phyloP scores from a whole-genome alignment of 768 basidiomycete species.

The Terana coerulea region DNA sequence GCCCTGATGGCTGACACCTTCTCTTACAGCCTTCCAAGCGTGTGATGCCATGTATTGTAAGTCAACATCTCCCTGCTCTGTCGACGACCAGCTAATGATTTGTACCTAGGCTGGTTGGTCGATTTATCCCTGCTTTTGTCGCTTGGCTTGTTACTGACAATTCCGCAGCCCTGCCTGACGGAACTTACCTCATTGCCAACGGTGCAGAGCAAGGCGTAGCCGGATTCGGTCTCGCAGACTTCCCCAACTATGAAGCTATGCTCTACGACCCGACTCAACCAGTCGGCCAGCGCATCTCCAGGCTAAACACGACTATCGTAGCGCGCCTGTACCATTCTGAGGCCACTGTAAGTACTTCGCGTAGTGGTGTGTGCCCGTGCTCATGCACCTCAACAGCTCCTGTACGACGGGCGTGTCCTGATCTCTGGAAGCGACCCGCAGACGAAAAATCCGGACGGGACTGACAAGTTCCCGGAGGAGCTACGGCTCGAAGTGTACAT shows the following conservation, averaged over 20 bases:
- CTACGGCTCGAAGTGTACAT: conserved; percentile 78
- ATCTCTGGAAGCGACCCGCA: conserved; percentile 76
- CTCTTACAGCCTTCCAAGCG: conserved; percentile 55
- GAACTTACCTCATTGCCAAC: conserved; percentile 72
- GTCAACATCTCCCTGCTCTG: background rate
- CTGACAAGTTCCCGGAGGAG: conserved; percentile 62
- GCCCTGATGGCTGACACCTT: background rate
- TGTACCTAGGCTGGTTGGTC: background rate
- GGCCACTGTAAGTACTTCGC: conserved; percentile 38
- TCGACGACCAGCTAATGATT: background rate
- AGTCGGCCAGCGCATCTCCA: conserved; percentile 57
- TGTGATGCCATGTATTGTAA: conserved; percentile 75
- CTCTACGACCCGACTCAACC: conserved; percentile 68
- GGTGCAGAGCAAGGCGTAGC: conserved; percentile 69
- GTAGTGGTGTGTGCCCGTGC: too few relatives aligned
- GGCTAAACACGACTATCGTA: conserved; percentile 64
- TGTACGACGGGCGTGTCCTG: conserved; percentile 72
- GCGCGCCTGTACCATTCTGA: conserved; percentile 79
- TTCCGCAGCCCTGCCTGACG: conserved; percentile 52
- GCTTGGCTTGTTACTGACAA: background rate
- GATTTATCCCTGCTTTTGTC: background rate
- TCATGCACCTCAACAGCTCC: conserved; percentile 31
- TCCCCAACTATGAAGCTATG: conserved; percentile 62
- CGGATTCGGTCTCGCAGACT: conserved; percentile 65
- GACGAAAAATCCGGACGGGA: conserved; percentile 37